Evolutionary conservation across 2,329 filamentous ascomycete genomes (phyloP).

Genomic region (Cercospora zeina): DNA sequence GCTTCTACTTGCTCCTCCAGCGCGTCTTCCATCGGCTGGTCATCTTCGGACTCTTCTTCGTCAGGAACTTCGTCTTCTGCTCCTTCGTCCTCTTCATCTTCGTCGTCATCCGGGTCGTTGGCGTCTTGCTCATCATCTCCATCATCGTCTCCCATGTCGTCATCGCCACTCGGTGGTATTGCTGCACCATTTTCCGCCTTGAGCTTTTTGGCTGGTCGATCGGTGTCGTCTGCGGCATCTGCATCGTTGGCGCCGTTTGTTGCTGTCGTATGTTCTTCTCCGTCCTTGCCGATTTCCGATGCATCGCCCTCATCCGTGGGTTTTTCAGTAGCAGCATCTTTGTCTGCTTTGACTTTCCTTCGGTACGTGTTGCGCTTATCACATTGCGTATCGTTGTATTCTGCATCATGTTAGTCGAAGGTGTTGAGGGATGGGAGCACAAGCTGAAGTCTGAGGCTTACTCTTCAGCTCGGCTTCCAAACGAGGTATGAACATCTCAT

Average conservation of each 20-base stretch:
- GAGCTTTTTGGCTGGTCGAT: slow-evolving; percentile 54
- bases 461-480: slow-evolving; percentile 76
- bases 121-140: slow-evolving; percentile 58
- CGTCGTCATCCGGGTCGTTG: slow-evolving; percentile 53
- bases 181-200: slow-evolving; percentile 46
- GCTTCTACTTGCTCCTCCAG: slow-evolving; percentile 56
- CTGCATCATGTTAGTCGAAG: slow-evolving; percentile 43
- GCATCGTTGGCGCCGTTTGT: slow-evolving; percentile 32
- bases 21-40: slow-evolving; percentile 35
- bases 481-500: slow-evolving; percentile 67
- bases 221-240: slow-evolving; percentile 44
- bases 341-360: slow-evolving; percentile 67
- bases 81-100: slow-evolving; percentile 41
- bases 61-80: slow-evolving; percentile 50
- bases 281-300: slow-evolving; percentile 23
- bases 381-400: slow-evolving; percentile 71
- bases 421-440: not conserved
- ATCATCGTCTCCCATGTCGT: slow-evolving; percentile 52
- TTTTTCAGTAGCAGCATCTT: slow-evolving; percentile 41
- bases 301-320: slow-evolving; percentile 20
- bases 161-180: slow-evolving; percentile 47
- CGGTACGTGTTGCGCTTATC: slow-evolving; percentile 74
- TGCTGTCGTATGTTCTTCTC: slow-evolving; percentile 13
- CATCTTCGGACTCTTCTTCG: slow-evolving; percentile 55
- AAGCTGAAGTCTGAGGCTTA: slow-evolving; percentile 45